Percentiles rank a stretch among this genome's conserved stretches.
Evolutionary conservation across 1,284 basidiomycete species (phyloP).

Genomic region (Ganoderma sp.): DNA sequence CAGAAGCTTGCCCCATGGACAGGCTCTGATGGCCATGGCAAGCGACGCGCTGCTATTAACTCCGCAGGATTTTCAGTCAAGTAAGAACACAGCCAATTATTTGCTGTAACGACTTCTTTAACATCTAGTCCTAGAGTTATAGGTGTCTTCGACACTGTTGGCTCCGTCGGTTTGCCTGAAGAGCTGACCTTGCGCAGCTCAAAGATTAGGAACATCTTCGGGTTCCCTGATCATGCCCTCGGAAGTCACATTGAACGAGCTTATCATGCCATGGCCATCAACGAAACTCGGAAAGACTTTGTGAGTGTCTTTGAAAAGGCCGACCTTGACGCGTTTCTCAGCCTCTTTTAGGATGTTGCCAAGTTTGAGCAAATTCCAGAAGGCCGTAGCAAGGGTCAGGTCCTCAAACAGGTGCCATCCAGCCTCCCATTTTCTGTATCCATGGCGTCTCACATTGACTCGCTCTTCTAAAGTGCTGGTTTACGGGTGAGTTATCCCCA

Average conservation of each 20-base stretch:
- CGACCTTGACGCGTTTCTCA: not conserved
- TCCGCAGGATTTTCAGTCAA: constrained; percentile 62
- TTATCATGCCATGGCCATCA: constrained; percentile 70
- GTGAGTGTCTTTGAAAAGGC: constrained; percentile 45
- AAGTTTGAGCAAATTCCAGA: constrained; percentile 65
- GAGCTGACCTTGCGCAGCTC: constrained; percentile 54
- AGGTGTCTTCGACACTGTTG: constrained; percentile 78
- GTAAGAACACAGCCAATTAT: constrained; percentile 41
- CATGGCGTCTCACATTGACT: too few species aligned
- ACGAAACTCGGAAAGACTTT: constrained; percentile 70
- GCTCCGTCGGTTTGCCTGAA: constrained; percentile 68
- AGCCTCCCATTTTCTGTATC: constrained; percentile 23
- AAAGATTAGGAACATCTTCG: constrained; percentile 58
- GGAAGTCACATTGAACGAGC: constrained; percentile 69
- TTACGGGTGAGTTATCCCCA: constrained; percentile 52
- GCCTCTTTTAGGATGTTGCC: constrained; percentile 35
- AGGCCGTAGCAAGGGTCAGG: constrained; percentile 59
- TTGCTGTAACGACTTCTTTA: not conserved
- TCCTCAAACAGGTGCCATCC: constrained; percentile 61
- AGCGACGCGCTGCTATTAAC: constrained; percentile 52
- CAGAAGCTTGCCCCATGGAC: constrained; percentile 59
- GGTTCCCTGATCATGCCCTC: constrained; percentile 62
- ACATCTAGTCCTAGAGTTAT: constrained; percentile 53
- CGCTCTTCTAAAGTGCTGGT: constrained; percentile 62
- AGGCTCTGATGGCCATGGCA: constrained; percentile 54